Conservation (phyloP, 2,329 filamentous ascomycete species). For the Clathrospora elynae region DNA sequence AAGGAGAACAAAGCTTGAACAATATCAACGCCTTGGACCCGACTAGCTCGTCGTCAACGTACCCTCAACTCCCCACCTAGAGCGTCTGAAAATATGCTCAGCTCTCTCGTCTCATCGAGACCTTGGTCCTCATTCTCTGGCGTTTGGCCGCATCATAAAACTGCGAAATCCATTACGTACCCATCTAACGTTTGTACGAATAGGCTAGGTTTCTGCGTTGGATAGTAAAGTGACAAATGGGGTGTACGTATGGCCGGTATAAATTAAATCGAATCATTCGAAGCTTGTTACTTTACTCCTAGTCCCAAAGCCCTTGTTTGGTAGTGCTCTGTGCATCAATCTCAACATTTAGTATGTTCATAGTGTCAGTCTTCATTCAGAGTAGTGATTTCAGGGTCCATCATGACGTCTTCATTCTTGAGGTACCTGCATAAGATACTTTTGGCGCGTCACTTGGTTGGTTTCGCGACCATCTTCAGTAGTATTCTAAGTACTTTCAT, state of each 20-base stretch:
- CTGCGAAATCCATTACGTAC: slow-evolving; percentile 1
- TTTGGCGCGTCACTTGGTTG: slow-evolving; percentile 11
- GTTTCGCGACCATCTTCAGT: slow-evolving; percentile 3
- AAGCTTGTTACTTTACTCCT: too few species aligned
- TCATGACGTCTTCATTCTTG: slow-evolving; percentile 30
- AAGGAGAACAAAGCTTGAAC: slow-evolving; percentile 24
- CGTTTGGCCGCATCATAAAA: slow-evolving; percentile 21
- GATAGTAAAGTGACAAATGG: slow-evolving; percentile 8
- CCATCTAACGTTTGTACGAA: slow-evolving; percentile 20
- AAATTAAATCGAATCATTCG: too few species aligned
- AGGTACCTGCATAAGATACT: background rate
- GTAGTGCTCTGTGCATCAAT: too few species aligned
- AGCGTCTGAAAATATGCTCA: background rate
- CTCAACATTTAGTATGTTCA: too few species aligned
- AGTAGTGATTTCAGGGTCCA: slow-evolving; percentile 21
- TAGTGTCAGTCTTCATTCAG: too few species aligned
- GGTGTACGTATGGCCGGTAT: slow-evolving; percentile 8
- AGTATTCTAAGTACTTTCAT: background rate
- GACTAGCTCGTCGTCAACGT: background rate
- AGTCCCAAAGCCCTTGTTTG: too few species aligned
- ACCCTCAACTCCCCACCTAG: background rate
- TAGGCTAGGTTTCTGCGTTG: slow-evolving; percentile 14
- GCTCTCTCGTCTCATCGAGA: background rate
- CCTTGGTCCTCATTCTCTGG: slow-evolving; percentile 18
- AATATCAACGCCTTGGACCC: too few species aligned